Evolutionary conservation across 2,329 filamentous ascomycete genomes (phyloP), one percentile per base, ranked within the genome.

Genomic region (Trichoderma breve): DNA sequence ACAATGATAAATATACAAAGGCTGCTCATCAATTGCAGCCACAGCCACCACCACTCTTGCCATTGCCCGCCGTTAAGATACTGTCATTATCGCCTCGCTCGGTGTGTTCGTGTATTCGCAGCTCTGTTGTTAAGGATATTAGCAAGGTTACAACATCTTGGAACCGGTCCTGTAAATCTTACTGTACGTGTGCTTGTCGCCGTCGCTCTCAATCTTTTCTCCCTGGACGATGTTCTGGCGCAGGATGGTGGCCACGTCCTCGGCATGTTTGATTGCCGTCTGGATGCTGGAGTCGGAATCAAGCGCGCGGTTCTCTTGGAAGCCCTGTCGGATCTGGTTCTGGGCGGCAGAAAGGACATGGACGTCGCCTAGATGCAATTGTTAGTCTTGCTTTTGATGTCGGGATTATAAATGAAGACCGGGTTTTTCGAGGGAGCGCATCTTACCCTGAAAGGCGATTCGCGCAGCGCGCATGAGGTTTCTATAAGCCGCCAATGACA

Each of bases 71-170:
- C 66, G 89, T 85, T 82, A 95, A 97, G 77, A 98, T 89, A 39
- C 91, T 93, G 76, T 98, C 94, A 79, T 99, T 99, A 82, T 98
- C 93, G 69, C 96, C 94, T 75, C 93, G 87, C 82, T 99, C 95
- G 34, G 92, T 99, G 75, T 97, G 85, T 73, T 97, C 88, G 81
- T 98, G 96, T 82, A 99, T 98, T 66, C 91, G 88, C 71, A 98
- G 84, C 79, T 92, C 94, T 98, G 76, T 43, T 43, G 26, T 12
- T 3, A 11, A 24, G 8, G 6, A 2, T 9, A 47, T 60, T 34
- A 65, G 62, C 47, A 51, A 39, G 3, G 4, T 6, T 18, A n/a
- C 7, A 28, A 14, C 14, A 8, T 8, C 24, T 21, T 60, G 15
- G 12, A 4, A 47, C 34, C 14, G 2, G 26, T 5, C 26, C 21